Percentiles rank a stretch among this genome's conserved stretches.
Evolutionary conservation across 78 protist species (phyloP).

Genomic region (slime mould (Dictyostelium discoideum)): dicty_2.7 NC_007089.4:188001-188500

Average conservation of each 20-base stretch:
- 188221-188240: conserved; percentile 53
- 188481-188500: conserved; percentile 82
- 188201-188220: conserved; percentile 83
- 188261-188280: conserved; percentile 83
- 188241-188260: conserved; percentile 87
- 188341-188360: conserved; percentile 76
- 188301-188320: conserved; percentile 48
- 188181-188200: conserved; percentile 67
- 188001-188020: conserved; percentile 84
- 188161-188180: conserved; percentile 88
- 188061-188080: conserved; percentile 83
- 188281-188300: conserved; percentile 77
- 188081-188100: conserved; percentile 89
- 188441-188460: conserved; percentile 89
- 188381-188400: conserved; percentile 85
- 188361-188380: conserved; percentile 82
- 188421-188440: conserved; percentile 77
- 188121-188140: conserved; percentile 81
- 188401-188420: conserved; percentile 77
- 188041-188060: conserved; percentile 95
- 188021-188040: conserved; percentile 95
- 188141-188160: conserved; percentile 87
- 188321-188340: conserved; percentile 92
- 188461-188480: conserved; percentile 80
- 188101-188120: conserved; percentile 66